Evolutionary conservation across 1,139 yeast genomes (phyloP), one percentile per base, ranked within the genome.

Genomic region (Keqinozyma sinolaborantium): DNA sequence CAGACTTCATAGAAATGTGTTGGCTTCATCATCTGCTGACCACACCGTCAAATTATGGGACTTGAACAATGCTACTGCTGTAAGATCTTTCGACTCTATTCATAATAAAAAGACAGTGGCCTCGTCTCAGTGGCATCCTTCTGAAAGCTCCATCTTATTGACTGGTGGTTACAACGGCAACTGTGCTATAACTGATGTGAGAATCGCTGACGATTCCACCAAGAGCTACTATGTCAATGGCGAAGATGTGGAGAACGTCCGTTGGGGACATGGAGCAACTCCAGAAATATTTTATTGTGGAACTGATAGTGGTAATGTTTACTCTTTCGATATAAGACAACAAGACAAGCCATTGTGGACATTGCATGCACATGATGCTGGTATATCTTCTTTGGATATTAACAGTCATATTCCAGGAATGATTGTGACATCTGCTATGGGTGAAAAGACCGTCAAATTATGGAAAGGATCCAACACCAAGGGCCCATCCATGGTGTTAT

Each of bases 1-100:
- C 61, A 78, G 71, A 49, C 71, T 69, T 30, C 95, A 86, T 60
- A 77, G 95, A 60, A 81, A 87, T 41, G 82, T 92, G 16, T 74
- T 92, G 40, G 95, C 95, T 14, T 87, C 97, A 11, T 87, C 96
- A 2, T 88, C 97, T 7, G 98, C 98, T 2, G 99, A 92, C 55
- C 77, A 80, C 38, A 92, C 98, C 1, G 85, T 94, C 30, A 92
- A 94, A 61, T 70, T 92, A 45, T 92, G 99, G 99, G 98, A 92
- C 58, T 69, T 92, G 51, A 74, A 78, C 46, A 70, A 70, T 26
- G 88, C 85, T 30, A 62, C 66, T 24, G 94, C 90, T 27, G 97
- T 85, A 9, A 73, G 87, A 45, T 80, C 88, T 3, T 60, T 82
- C 49, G 69, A 73, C 41, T 53, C 58, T 8, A 65, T 79, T 35